A percentile compares a stretch with the other conserved stretches of the same genome.
Evolutionary conservation across 208 protist genomes (phyloP).

Genomic region (Trypanosoma avium): DNA sequence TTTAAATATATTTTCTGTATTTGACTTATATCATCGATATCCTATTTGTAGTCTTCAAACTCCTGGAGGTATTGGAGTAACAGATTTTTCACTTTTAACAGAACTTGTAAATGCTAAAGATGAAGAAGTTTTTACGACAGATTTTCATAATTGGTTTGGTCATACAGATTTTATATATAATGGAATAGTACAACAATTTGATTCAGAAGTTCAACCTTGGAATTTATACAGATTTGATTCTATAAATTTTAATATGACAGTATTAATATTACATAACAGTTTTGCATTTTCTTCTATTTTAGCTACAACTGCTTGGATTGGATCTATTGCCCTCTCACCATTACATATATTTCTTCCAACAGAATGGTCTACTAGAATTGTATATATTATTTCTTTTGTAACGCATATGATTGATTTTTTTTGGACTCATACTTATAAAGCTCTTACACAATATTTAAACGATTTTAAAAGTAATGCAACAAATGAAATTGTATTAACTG

Average conservation of each 20-base stretch:
- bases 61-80: slow-evolving; percentile 38
- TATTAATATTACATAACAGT: slow-evolving; percentile 49
- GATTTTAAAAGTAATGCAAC: slow-evolving; percentile 4
- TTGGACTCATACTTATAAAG: slow-evolving; percentile 21
- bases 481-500: slow-evolving; percentile 41
- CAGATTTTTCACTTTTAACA: slow-evolving; percentile 57
- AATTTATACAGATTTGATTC: slow-evolving; percentile 45
- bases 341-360: slow-evolving; percentile 64
- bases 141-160: slow-evolving; percentile 68
- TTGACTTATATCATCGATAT: slow-evolving; percentile 64
- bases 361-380: slow-evolving; percentile 44
- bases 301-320: slow-evolving; percentile 55
- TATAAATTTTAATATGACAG: slow-evolving; percentile 30
- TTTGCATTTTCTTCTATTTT: slow-evolving; percentile 53
- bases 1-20: no score
- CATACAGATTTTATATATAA: slow-evolving; percentile 37
- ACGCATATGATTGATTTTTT: slow-evolving; percentile 43
- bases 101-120: slow-evolving; percentile 41
- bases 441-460: slow-evolving; percentile 30
- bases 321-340: slow-evolving; percentile 60
- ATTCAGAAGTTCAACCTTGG: slow-evolving; percentile 33
- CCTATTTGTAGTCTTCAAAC: slow-evolving; percentile 57
- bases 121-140: slow-evolving; percentile 17
- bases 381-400: slow-evolving; percentile 57
- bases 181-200: slow-evolving; percentile 30